Conservation (phyloP, 306 rosid genomes). For the Coriaria nepalensis region DNA sequence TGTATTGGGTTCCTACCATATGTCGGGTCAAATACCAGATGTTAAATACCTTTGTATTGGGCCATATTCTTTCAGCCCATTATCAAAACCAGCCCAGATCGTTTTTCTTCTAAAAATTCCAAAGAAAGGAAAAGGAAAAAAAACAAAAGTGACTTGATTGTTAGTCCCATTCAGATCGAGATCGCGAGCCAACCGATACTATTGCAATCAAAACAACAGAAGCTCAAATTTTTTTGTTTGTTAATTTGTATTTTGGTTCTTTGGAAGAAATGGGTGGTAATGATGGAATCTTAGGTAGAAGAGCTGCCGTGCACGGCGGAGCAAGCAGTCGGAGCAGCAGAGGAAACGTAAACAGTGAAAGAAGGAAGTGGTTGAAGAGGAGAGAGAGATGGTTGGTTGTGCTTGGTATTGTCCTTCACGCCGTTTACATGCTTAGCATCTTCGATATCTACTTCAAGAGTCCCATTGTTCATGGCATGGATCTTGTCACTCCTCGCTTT, state of each 20-base stretch:
- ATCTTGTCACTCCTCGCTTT: conserved; percentile 61
- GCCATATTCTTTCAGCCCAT: too few species aligned
- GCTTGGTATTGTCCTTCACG: conserved; percentile 65
- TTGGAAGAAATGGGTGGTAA: not conserved
- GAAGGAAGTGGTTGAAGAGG: conserved; percentile 43
- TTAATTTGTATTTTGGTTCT: too few species aligned
- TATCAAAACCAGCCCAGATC: too few species aligned
- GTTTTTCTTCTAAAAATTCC: too few species aligned
- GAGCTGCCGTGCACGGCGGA: conserved; percentile 1
- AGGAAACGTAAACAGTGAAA: conserved; percentile 6
- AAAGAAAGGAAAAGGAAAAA: too few species aligned
- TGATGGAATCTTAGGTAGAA: conserved; percentile 43
- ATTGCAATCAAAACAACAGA: too few species aligned
- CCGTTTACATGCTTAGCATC: conserved; percentile 81
- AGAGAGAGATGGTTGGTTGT: conserved; percentile 69
- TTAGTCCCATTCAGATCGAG: not conserved
- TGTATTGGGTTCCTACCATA: too few species aligned
- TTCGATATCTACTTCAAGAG: conserved; percentile 79
- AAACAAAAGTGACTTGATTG: too few species aligned
- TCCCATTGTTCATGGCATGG: conserved; percentile 73
- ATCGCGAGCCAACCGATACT: too few species aligned
- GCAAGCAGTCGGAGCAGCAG: conserved; percentile 8
- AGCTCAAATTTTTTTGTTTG: too few species aligned
- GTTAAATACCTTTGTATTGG: too few species aligned
- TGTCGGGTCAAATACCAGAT: too few species aligned